Evolutionary conservation across 2,329 filamentous ascomycete genomes (phyloP), one percentile per base, ranked within the genome.

Genomic region (Trichoderma atroviride): DNA sequence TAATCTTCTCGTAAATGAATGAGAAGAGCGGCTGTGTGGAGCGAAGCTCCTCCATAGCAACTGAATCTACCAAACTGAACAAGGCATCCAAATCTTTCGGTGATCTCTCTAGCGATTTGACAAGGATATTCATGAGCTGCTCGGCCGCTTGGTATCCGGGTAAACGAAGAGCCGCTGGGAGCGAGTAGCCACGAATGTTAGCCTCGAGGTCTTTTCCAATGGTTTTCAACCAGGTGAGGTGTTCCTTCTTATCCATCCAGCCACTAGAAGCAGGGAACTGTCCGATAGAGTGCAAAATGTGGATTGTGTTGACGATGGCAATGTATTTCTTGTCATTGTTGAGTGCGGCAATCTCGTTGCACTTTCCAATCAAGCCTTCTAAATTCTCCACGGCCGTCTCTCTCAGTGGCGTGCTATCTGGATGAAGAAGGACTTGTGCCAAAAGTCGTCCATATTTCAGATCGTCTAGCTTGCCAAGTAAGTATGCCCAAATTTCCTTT

Each of bases 381-480:
- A 93, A 86, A 71, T 95, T 91, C 22, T 88, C 87, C 66, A 91
- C 87, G 9, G 96, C 89, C 47, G 90, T 88, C 60, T 92, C 89
- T 62, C 96, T 87, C 55, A 99, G 82, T 1, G 91, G 85, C 33
- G 85, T 87, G 77, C 94, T 97, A 19, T 91, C 90, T 0, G 89
- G 84, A 75, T 97, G 89, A 3, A 88, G 86, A 27, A 99, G 85
- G 16, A 97, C 89, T 78, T 99, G 96, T 0, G 93, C 92, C 72
- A 99, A 89, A 79, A 99, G 93, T 19, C 96, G 89, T 3, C 96
- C 96, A 75, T 96, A 97, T 70, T 90, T 92, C 75, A 94, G 87
- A 61, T 98, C 92, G 70, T 93, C 91, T 67, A 98, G 84, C 75
- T 91, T 92, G 29, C 87, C 86, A n/a, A 91, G 84, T 72, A 98